Conservation (phyloP, 73 alveolate species). For the Tetrahymena thermophila region DNA sequence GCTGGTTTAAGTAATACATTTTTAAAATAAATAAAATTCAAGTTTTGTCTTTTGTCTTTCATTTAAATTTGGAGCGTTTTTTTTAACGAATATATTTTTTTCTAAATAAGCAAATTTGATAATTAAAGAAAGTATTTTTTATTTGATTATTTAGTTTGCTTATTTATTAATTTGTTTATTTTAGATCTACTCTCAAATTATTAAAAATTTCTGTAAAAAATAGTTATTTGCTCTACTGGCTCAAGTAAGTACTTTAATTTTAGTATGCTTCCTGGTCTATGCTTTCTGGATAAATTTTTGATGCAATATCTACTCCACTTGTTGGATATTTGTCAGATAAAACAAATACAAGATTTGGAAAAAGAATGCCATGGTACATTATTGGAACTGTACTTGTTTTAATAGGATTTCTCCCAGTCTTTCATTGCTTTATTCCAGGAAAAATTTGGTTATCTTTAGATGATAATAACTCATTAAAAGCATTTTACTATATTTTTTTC, state of each 20-base stretch:
- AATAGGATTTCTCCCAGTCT: constrained; percentile 1
- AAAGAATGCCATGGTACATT: constrained; percentile 78
- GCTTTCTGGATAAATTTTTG: constrained; percentile 77
- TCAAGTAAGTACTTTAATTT: constrained; percentile 9
- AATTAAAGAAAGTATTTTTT: too few species aligned
- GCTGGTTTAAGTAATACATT: constrained; percentile 41
- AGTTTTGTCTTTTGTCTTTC: background rate
- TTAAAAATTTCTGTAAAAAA: background rate
- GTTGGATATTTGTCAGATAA: constrained; percentile 67
- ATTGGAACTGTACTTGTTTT: constrained; percentile 30
- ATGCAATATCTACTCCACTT: constrained; percentile 72
- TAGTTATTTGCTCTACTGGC: constrained; percentile 26
- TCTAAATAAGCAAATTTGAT: too few species aligned
- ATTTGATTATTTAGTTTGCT: too few species aligned
- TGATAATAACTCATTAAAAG: background rate
- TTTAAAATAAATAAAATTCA: background rate
- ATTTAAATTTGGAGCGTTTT: background rate
- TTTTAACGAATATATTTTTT: background rate
- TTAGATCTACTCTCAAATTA: background rate
- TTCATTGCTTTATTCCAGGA: constrained; percentile 38
- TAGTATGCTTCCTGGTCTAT: constrained; percentile 44
- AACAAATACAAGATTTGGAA: constrained; percentile 64
- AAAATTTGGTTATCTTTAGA: background rate
- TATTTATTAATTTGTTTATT: too few species aligned
- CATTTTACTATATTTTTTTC: constrained; percentile 13